Evolutionary conservation across 2,329 filamentous ascomycete genomes (phyloP).

Genomic region (Meredithiella fracta): DNA sequence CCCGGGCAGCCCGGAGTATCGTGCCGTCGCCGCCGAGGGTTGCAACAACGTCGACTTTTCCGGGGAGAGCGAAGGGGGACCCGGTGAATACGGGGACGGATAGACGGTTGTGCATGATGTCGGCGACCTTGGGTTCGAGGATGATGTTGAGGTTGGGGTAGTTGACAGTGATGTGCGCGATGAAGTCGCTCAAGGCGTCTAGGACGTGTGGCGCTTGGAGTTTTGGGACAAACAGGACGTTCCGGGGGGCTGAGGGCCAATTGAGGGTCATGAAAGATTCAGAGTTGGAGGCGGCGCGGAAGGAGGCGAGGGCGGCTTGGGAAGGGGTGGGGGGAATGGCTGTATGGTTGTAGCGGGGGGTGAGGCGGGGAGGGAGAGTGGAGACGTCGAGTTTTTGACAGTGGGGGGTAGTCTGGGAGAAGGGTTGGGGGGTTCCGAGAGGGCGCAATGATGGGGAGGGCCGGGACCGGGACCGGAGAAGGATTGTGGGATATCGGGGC

Average conservation of each 20-base stretch:
- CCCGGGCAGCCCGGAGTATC: slow-evolving; percentile 66
- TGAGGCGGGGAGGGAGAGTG: slow-evolving; percentile 36
- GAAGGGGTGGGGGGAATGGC: background rate
- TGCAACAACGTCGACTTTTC: slow-evolving; percentile 74
- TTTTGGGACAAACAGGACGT: slow-evolving; percentile 43
- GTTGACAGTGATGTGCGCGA: slow-evolving; percentile 57
- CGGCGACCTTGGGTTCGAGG: slow-evolving; percentile 62
- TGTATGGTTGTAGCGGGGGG: slow-evolving; percentile 44
- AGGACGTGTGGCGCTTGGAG: slow-evolving; percentile 37
- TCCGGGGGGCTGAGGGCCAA: slow-evolving; percentile 37
- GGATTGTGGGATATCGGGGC: background rate
- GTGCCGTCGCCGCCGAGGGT: slow-evolving; percentile 91
- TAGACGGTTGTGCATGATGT: slow-evolving; percentile 52
- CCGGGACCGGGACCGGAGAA: background rate
- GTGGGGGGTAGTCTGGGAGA: slow-evolving; percentile 32
- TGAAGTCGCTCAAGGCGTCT: slow-evolving; percentile 36
- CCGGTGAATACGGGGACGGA: slow-evolving; percentile 56
- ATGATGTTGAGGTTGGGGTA: slow-evolving; percentile 72
- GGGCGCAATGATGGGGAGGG: background rate
- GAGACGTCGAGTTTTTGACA: slow-evolving; percentile 32
- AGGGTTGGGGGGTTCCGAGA: slow-evolving; percentile 22
- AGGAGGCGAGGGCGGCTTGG: background rate
- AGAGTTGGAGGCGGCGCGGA: slow-evolving; percentile 16
- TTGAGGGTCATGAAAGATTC: slow-evolving; percentile 39
- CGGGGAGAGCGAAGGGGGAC: slow-evolving; percentile 40